Evolutionary conservation across 257 asterid species (phyloP).

Genomic region (Nyctanthes arbortristis): DNA sequence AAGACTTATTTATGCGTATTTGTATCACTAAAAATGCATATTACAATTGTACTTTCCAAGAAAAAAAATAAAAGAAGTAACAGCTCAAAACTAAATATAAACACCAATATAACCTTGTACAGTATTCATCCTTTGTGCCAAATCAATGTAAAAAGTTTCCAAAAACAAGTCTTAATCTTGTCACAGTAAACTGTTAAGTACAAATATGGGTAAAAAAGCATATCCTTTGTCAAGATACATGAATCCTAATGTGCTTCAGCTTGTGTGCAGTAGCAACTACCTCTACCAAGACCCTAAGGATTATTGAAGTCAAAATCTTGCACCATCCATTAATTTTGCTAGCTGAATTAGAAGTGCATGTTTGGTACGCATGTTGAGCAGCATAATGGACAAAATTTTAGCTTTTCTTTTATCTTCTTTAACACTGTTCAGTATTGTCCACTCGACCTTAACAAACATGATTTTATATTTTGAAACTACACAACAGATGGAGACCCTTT

Average conservation of each 20-base stretch:
- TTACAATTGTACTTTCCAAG: no score
- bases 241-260: not conserved
- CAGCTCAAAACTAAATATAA: no score
- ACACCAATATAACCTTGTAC: not conserved
- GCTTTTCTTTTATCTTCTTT: not conserved
- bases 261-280: not conserved
- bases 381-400: not conserved
- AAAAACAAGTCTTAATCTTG: no score
- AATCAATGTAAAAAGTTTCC: no score
- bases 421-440: not conserved
- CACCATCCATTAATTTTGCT: not conserved
- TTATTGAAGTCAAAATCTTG: not conserved
- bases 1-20: no score
- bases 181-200: not conserved
- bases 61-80: no score
- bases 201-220: not conserved
- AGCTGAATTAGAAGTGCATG: not conserved
- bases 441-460: not conserved
- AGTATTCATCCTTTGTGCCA: not conserved
- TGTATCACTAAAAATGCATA: no score
- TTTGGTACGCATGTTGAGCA: not conserved
- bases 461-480: constrained; percentile 3
- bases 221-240: not conserved
- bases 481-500: constrained; percentile 24
- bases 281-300: not conserved